Base-by-base conservation (phyloP, 2,329 filamentous ascomycete species). In the Exophiala xenobiotica region DNA sequence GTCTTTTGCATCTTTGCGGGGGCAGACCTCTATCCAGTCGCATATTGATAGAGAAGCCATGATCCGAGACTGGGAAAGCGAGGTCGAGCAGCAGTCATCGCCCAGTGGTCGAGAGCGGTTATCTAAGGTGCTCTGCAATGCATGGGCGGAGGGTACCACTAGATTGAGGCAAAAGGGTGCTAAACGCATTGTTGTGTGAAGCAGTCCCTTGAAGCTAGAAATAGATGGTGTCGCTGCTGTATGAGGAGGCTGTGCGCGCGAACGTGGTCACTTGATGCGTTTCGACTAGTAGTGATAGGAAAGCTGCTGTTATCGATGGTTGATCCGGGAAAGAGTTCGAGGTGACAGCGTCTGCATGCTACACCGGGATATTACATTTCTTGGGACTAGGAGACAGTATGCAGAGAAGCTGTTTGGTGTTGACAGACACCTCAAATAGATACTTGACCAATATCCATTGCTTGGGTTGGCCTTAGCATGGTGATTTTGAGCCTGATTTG, bases 11-110 rank as follows among this genome's bases (percentile, higher is more conserved):
- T 50, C 46, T 9, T 38, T 54, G 12, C 48, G 37, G 4, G 47
- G 43, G 9, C 52, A 48, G 11, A 51, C 46, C 18, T 55, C 52
- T 6, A 44, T 48, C 18, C 52, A 41, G 18, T 55, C 52, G 27
- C 48, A 48, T 14, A 29, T 51, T 26, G 52, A 55, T n/a, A 42
- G 52, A 37, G 41, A 55, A 41, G 39, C 43, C 16, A 19, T 49
- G 38, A n/a, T 51, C 12, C 16, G 20, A 20, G 44, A 55, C 12
- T 12, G 20, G 23, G 39, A 51, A 18, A 39, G 31, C 42, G 46
- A 46, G n/a, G 12, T 6, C 4, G 23, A 37, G 18, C 9, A 6
- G 18, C 47, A 22, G 16, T 31, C 46, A 11, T 16, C 38, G 14
- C 35, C 31, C 18, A 40, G 26, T 9, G 31, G 52, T 33, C 44